Conservation (phyloP, 176 grass and related monocot genomes). For the Cocos nucifera region DNA sequence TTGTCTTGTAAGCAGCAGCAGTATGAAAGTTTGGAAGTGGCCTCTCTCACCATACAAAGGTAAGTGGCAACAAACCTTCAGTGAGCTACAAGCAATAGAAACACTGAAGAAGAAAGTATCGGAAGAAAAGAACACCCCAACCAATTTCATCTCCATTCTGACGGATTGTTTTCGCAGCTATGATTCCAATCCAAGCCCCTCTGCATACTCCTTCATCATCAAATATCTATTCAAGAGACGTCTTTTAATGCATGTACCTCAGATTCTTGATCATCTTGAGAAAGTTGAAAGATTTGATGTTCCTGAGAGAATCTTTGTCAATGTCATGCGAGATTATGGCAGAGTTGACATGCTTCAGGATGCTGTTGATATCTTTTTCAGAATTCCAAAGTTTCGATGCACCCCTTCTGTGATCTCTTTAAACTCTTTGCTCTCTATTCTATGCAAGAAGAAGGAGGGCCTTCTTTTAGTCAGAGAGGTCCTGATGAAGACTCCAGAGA, state of each 20-base stretch:
- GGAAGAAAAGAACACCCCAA: background rate
- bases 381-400: constrained; percentile 28
- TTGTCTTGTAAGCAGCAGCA: too few relatives aligned
- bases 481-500: constrained; percentile 27
- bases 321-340: constrained; percentile 12
- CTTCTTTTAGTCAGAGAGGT: constrained; percentile 28
- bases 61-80: constrained; percentile 5
- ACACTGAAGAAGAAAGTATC: constrained; percentile 14
- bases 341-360: constrained; percentile 9
- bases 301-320: constrained; percentile 22
- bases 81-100: constrained; percentile 6
- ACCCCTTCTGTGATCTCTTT: constrained; percentile 9
- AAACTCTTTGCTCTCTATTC: constrained; percentile 20
- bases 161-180: constrained; percentile 8
- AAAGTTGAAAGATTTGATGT: constrained; percentile 8
- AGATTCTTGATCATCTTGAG: constrained; percentile 11
- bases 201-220: constrained; percentile 13
- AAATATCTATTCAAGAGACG: background rate
- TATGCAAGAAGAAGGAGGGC: constrained; percentile 25
- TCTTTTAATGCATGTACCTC: background rate
- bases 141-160: constrained; percentile 5
- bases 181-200: background rate
- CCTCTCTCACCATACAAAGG: constrained; percentile 6
- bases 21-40: constrained; percentile 1
- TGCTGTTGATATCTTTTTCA: constrained; percentile 27